Percentiles rank a stretch among this genome's conserved stretches.
phyloP scores from a whole-genome alignment of 495 filamentous ascomycete genomes.

The Penicillium bovifimosum region DNA sequence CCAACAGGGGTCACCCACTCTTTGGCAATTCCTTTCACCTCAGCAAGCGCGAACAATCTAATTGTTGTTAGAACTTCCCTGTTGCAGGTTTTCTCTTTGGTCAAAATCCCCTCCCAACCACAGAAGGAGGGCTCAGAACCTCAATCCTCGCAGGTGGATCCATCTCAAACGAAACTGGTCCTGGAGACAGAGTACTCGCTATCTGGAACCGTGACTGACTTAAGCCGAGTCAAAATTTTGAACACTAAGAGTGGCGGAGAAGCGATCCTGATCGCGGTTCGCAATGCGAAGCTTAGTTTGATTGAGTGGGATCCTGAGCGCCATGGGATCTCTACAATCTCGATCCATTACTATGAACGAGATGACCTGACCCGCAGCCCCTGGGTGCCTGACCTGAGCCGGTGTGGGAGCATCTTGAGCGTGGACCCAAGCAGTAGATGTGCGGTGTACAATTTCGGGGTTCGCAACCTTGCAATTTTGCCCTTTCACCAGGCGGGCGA shows the following conservation, averaged over 20 bases:
- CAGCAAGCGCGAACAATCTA: slow-evolving; percentile 71
- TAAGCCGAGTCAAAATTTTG: slow-evolving; percentile 66
- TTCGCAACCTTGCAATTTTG: slow-evolving; percentile 82
- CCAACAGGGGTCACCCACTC: slow-evolving; percentile 91
- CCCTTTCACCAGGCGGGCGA: slow-evolving; percentile 82
- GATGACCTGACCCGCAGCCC: slow-evolving; percentile 74
- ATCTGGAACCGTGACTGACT: slow-evolving; percentile 74
- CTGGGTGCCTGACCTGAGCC: slow-evolving; percentile 64
- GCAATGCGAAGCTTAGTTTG: slow-evolving; percentile 87
- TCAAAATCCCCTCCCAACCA: slow-evolving; percentile 28
- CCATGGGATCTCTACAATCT: slow-evolving; percentile 73
- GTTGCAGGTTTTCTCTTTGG: slow-evolving; percentile 73
- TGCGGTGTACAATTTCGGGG: slow-evolving; percentile 86
- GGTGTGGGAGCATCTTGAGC: slow-evolving; percentile 69
- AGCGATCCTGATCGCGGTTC: slow-evolving; percentile 74
- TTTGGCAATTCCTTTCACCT: slow-evolving; percentile 69
- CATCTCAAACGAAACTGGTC: slow-evolving; percentile 63
- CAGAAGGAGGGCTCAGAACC: slow-evolving; percentile 46
- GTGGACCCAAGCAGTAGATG: slow-evolving; percentile 91
- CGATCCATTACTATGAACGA: slow-evolving; percentile 96
- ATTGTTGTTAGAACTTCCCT: slow-evolving; percentile 84
- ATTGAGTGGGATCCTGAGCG: slow-evolving; percentile 89
- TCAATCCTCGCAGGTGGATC: slow-evolving; percentile 24
- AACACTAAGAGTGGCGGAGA: slow-evolving; percentile 74
- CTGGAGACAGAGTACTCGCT: slow-evolving; percentile 78